phyloP scores from a whole-genome alignment of 2,329 filamentous ascomycete genomes.

The Sarocladiaceae sp. region DNA sequence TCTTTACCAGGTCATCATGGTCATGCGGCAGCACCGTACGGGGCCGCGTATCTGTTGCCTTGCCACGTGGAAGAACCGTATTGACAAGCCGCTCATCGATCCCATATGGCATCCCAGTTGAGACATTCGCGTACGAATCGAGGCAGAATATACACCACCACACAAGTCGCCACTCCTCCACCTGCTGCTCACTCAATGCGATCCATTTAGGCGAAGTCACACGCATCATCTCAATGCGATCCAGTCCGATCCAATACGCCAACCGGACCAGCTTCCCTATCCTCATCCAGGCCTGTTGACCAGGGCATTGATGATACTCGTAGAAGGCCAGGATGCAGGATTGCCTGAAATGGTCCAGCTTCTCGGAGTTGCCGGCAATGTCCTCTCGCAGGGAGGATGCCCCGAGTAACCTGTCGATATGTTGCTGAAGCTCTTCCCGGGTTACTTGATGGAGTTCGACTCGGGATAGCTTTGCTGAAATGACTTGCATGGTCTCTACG shows the following conservation, averaged over 20 bases:
- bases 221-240: constrained; percentile 11
- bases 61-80: neutral
- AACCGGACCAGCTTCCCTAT: constrained; percentile 12
- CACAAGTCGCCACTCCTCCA: constrained; percentile 15
- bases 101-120: constrained; percentile 13
- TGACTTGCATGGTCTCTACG: neutral
- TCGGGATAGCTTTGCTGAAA: constrained; percentile 1
- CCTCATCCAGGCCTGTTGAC: constrained; percentile 16
- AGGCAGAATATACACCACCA: constrained; percentile 17
- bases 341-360: neutral
- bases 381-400: neutral
- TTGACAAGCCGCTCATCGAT: constrained; percentile 12
- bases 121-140: constrained; percentile 15
- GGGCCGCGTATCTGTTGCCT: neutral
- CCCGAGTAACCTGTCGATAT: constrained; percentile 8
- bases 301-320: constrained; percentile 11
- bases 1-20: neutral
- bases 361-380: neutral
- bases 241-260: constrained; percentile 14
- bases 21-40: neutral
- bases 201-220: neutral
- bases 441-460: neutral
- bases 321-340: constrained; percentile 9
- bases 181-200: neutral
- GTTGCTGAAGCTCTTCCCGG: neutral